Percentiles rank a stretch among this genome's conserved stretches.
phyloP scores from a whole-genome alignment of 768 basidiomycete species.

The Pleurotus tuoliensis region DNA sequence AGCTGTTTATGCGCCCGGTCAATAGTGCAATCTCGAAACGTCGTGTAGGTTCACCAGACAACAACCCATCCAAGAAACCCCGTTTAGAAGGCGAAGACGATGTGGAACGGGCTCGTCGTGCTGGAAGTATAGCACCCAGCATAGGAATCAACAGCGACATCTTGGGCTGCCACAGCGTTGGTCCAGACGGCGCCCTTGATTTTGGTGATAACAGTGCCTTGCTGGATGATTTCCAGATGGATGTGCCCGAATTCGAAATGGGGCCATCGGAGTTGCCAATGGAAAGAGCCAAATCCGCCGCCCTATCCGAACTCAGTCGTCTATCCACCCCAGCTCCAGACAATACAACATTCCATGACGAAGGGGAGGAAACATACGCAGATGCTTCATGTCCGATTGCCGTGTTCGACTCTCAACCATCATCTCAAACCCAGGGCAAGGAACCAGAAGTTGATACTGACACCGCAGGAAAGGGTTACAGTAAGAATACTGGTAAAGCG shows the following conservation, averaged over 20 bases:
- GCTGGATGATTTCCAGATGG: conserved; percentile 72
- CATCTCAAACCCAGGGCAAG: conserved; percentile 47
- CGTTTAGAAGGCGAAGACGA: conserved; percentile 43
- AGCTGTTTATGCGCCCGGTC: conserved; percentile 81
- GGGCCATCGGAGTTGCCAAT: conserved; percentile 29
- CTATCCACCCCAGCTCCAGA: conserved; percentile 67
- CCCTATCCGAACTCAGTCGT: conserved; percentile 55
- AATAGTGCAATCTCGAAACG: conserved; percentile 52
- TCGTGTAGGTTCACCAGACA: conserved; percentile 53
- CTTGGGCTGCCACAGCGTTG: conserved; percentile 50
- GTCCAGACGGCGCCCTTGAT: conserved; percentile 55
- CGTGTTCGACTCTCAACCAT: conserved; percentile 67
- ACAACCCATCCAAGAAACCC: conserved; percentile 56
- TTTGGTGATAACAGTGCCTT: conserved; percentile 54
- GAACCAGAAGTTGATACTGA: conserved; percentile 35
- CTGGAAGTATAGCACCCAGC: conserved; percentile 60
- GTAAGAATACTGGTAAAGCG: conserved; percentile 87
- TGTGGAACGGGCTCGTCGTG: conserved; percentile 70
- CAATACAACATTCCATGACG: conserved; percentile 37
- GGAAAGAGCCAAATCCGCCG: conserved; percentile 42
- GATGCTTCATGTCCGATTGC: conserved; percentile 75
- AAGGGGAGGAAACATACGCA: conserved; percentile 63
- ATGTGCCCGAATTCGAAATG: conserved; percentile 47
- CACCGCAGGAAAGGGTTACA: conserved; percentile 70
- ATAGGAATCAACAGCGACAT: conserved; percentile 52